phyloP scores from a whole-genome alignment of 1,139 yeast species.

The Candida sojae region DNA sequence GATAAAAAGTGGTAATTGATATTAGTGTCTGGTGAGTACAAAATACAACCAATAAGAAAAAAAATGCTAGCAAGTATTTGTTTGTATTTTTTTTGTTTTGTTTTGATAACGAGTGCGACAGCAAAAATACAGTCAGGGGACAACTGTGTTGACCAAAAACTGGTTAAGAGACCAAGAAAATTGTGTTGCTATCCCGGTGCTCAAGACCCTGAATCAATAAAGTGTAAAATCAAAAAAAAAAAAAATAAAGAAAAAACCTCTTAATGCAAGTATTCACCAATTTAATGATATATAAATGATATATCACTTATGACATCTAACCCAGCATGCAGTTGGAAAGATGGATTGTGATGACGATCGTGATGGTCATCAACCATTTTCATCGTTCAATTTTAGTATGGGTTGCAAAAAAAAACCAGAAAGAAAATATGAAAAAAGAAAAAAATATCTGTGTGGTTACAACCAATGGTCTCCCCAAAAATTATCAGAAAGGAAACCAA shows the following conservation, averaged over 20 bases:
- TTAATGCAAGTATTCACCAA: slow-evolving; percentile 1
- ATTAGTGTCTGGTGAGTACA: neutral
- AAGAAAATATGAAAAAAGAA: neutral
- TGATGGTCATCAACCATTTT: neutral
- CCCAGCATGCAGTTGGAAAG: slow-evolving; percentile 1
- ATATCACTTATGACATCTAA: neutral
- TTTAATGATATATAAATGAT: neutral
- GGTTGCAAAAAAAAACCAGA: neutral
- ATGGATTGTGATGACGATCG: neutral
- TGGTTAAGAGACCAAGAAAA: too few relatives aligned
- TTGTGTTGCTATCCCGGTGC: too few relatives aligned
- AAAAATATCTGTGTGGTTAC: neutral
- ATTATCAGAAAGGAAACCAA: neutral
- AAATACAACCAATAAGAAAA: neutral
- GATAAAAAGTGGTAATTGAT: too few relatives aligned
- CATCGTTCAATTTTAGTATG: neutral
- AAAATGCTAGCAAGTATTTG: neutral
- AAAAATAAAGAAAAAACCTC: neutral
- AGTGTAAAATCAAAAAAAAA: neutral
- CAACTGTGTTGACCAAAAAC: too few relatives aligned
- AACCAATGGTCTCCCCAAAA: neutral
- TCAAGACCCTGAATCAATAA: neutral
- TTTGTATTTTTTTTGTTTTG: neutral
- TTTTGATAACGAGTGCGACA: neutral
- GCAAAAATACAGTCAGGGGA: too few relatives aligned